Evolutionary conservation across 108 stramenopile species (phyloP).

Genomic region (Nitzschia sp.): DNA sequence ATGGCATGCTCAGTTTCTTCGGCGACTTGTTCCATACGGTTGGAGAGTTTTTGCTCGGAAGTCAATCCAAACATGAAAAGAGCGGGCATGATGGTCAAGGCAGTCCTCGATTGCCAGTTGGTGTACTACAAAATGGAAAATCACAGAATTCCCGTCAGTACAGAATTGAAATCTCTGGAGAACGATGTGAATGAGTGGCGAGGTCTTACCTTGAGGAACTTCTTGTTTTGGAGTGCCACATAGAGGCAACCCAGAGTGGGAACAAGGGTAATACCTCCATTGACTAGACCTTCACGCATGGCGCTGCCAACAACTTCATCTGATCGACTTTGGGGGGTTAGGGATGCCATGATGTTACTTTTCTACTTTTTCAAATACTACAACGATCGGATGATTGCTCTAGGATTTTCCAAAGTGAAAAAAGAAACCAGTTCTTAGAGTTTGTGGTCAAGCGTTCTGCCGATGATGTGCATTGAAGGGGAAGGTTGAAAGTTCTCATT

Average conservation of each 20-base stretch:
- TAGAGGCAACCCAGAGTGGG: conserved; percentile 48
- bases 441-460: too few species aligned
- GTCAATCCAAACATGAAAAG: conserved; percentile 71
- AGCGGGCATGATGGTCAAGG: conserved; percentile 77
- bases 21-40: conserved; percentile 76
- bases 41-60: conserved; percentile 58
- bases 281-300: conserved; percentile 57
- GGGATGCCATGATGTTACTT: conserved; percentile 33
- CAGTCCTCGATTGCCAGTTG: conserved; percentile 75
- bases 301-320: conserved; percentile 55
- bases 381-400: background rate
- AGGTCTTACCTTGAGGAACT: conserved; percentile 4
- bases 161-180: too few species aligned
- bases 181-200: too few species aligned
- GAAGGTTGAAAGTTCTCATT: too few species aligned
- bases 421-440: too few species aligned
- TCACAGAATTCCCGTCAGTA: too few species aligned
- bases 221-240: conserved; percentile 5
- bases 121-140: conserved; percentile 29
- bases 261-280: conserved; percentile 49
- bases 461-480: too few species aligned
- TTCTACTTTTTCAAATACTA: too few species aligned
- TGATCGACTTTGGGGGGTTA: conserved; percentile 40
- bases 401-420: background rate
- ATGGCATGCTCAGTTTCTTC: conserved; percentile 54